phyloP scores from a whole-genome alignment of 495 filamentous ascomycete species.

The Amorphotheca resinae region DNA sequence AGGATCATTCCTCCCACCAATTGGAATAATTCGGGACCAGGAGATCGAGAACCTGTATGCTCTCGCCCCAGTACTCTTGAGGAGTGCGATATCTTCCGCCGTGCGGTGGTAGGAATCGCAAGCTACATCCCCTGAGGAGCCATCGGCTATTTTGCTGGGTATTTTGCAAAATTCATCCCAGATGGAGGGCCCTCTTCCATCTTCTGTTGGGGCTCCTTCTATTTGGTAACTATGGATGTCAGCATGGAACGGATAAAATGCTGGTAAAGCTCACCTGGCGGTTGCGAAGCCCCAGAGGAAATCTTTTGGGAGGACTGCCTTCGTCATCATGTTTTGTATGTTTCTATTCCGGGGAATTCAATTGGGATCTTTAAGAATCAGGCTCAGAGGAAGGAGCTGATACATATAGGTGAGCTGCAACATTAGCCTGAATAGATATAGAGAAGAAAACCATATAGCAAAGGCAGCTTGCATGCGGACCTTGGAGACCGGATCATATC shows the following conservation, averaged over 20 bases:
- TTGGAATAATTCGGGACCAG: slow-evolving; percentile 62
- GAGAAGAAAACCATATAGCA: not conserved
- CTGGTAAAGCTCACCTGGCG: slow-evolving; percentile 41
- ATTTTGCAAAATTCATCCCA: slow-evolving; percentile 68
- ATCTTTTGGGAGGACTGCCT: slow-evolving; percentile 44
- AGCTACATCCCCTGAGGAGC: slow-evolving; percentile 52
- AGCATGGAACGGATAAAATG: not conserved
- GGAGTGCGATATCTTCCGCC: slow-evolving; percentile 56
- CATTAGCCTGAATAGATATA: too few species aligned
- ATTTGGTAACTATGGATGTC: slow-evolving; percentile 51
- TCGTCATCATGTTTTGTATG: slow-evolving; percentile 4
- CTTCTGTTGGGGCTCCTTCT: slow-evolving; percentile 52
- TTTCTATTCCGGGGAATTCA: not conserved
- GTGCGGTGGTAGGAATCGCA: slow-evolving; percentile 70
- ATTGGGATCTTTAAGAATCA: not conserved
- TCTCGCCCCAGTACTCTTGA: slow-evolving; percentile 51
- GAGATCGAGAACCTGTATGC: slow-evolving; percentile 67
- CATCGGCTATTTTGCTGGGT: slow-evolving; percentile 63
- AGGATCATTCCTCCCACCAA: slow-evolving; percentile 48
- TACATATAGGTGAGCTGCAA: too few species aligned
- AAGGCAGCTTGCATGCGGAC: slow-evolving; percentile 12
- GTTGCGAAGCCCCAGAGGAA: slow-evolving; percentile 80
- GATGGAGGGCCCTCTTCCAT: slow-evolving; percentile 62
- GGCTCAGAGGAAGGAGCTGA: not conserved
- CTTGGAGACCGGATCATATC: slow-evolving; percentile 12